Evolutionary conservation across 345 rosid genomes (phyloP).

Genomic region (Citrus sinensis): DVS_A1.0 CM039163.1:44998501-44999000

Average conservation of each 20-base stretch:
- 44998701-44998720: constrained; percentile 27
- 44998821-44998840: constrained; percentile 12
- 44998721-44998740: constrained; percentile 13
- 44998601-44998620: constrained; percentile 26
- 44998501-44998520: constrained; percentile 42
- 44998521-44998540: constrained; percentile 46
- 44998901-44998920: constrained; percentile 4
- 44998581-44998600: constrained; percentile 26
- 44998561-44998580: constrained; percentile 46
- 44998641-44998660: constrained; percentile 49
- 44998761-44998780: constrained; percentile 12
- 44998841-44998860: constrained; percentile 31
- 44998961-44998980: constrained; percentile 28
- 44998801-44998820: constrained; percentile 19
- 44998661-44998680: constrained; percentile 7
- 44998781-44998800: constrained; percentile 29
- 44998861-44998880: constrained; percentile 42
- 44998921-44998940: constrained; percentile 39
- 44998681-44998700: constrained; percentile 5
- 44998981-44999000: constrained; percentile 15
- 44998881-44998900: constrained; percentile 27
- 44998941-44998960: constrained; percentile 28
- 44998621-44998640: constrained; percentile 56
- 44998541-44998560: constrained; percentile 38
- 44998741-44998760: constrained; percentile 27